Base-by-base conservation (phyloP, 805 yeast genomes). In the Wickerhamiella kurtzmanii region DNA sequence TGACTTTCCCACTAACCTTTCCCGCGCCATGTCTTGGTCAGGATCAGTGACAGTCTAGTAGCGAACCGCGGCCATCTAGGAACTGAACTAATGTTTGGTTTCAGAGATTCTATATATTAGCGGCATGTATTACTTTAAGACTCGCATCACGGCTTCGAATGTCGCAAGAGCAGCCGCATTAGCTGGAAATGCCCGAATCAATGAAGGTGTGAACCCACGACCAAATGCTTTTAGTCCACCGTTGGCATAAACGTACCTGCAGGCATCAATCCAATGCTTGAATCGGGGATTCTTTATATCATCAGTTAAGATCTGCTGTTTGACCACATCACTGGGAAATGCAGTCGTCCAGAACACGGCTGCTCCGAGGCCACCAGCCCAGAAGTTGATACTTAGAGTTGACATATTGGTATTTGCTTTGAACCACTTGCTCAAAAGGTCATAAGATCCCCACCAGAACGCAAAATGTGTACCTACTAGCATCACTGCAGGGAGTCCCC, bases 361-460 rank as follows among this genome's bases (percentile, higher is more conserved):
- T 2, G 95, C 95, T 44, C 86, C 74, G 41, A 85, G 66, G 0
- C 96, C 96, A 25, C 96, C 96, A 8, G 88, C 75, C 94, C 95
- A 86, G 66, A 86, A 86, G 62, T 85, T 86, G 49, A 86, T 72
- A 0, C 86, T 69, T 1, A 92, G 76, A 37, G 74, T 74, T 43
- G 80, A 75, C 71, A 85, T 53, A 35, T 66, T 63, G 1, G 95
- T 85, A 55, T 83, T 69, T 4, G 70, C 67, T 53, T 74, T 72
- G 63, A 86, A 78, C 70, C 73, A 79, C 46, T 73, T 69, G 5
- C 94, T 83, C 61, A 86, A 72, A 5, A 85, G 48, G 59, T 85
- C 94, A 60, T 87, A 87, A 0, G 94, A 78, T 1, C 95, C 95
- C 96, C 96, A 87, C 89, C 94, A 85, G 49, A 84, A 82, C 35